These are phyloP conservation scores for Coemansia sp. DNA, from an alignment of 192 early-diverging fungal species.

Conservation along the genomic window DNA sequence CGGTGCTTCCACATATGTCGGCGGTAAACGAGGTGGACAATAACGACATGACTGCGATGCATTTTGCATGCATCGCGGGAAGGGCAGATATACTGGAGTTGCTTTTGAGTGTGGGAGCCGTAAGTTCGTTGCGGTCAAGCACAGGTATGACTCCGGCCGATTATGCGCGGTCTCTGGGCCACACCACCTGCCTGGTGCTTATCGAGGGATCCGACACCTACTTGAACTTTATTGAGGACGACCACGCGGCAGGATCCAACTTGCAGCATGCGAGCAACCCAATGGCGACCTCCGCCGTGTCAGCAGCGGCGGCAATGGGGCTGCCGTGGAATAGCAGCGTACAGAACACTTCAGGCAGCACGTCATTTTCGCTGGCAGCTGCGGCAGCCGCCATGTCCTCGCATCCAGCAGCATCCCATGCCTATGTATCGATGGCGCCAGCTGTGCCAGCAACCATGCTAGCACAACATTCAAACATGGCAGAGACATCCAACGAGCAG, in stretches of 20 bases:
- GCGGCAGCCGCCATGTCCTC: no score
- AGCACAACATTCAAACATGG: background rate
- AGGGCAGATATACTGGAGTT: conserved; percentile 52
- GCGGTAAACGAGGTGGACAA: conserved; percentile 57
- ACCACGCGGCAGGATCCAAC: conserved; percentile 12
- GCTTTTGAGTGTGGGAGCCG: conserved; percentile 61
- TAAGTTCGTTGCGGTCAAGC: conserved; percentile 9
- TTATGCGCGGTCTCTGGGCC: conserved; percentile 19
- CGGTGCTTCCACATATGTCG: conserved; percentile 46
- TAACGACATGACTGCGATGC: conserved; percentile 68
- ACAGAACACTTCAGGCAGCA: no score
- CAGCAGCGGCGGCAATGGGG: no score
- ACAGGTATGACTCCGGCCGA: conserved; percentile 30
- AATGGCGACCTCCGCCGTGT: no score
- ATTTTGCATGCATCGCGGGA: conserved; percentile 64
- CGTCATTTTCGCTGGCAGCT: no score
- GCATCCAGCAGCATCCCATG: no score
- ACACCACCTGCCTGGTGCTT: conserved; percentile 13
- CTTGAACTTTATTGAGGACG: conserved; percentile 45
- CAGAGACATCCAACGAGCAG: background rate
- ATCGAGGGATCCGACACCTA: conserved; percentile 47
- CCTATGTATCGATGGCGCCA: no score
- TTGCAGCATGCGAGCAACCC: no score
- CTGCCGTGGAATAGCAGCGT: no score
- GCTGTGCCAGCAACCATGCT: background rate